A percentile compares a stretch with the other conserved stretches of the same genome.
These are phyloP conservation scores for Nothophytophthora sp. DNA, from an alignment of 352 stramenopile genomes.

Conservation along the genomic window DNA sequence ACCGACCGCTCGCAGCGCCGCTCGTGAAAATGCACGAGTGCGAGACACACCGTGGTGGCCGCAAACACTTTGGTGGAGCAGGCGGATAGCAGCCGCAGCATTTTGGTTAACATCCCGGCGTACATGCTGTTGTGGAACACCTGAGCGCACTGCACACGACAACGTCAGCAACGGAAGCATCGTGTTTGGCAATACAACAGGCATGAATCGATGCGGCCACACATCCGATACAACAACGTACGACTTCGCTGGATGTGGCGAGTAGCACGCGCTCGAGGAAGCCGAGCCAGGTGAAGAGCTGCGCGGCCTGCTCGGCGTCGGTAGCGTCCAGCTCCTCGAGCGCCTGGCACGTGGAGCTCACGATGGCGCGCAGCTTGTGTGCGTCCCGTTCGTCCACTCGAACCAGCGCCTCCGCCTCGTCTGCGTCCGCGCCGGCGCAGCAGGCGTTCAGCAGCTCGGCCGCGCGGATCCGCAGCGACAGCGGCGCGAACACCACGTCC, in stretches of 20 bases:
- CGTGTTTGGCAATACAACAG: too few relatives aligned
- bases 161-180: too few relatives aligned
- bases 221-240: too few relatives aligned
- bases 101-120: slow-evolving; percentile 55
- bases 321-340: slow-evolving; percentile 58
- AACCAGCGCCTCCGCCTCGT: neutral
- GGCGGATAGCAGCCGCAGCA: slow-evolving; percentile 51
- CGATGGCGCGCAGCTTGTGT: slow-evolving; percentile 62
- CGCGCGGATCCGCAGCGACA: slow-evolving; percentile 61
- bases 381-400: slow-evolving; percentile 17
- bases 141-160: slow-evolving; percentile 29
- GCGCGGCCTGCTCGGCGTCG: slow-evolving; percentile 35
- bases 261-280: slow-evolving; percentile 65
- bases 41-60: slow-evolving; percentile 56
- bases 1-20: slow-evolving; percentile 26
- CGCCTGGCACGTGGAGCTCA: slow-evolving; percentile 72
- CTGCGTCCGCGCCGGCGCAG: slow-evolving; percentile 26
- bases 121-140: slow-evolving; percentile 62
- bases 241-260: slow-evolving; percentile 34
- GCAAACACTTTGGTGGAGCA: slow-evolving; percentile 75
- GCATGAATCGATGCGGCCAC: too few relatives aligned
- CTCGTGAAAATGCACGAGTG: slow-evolving; percentile 59
- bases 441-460: slow-evolving; percentile 57
- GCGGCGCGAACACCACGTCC: slow-evolving; percentile 69
- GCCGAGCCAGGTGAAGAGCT: slow-evolving; percentile 61